Percentiles rank a stretch among this genome's conserved stretches.
Conservation (phyloP, 352 stramenopile species). For the Elongisporangium undulatum region DNA sequence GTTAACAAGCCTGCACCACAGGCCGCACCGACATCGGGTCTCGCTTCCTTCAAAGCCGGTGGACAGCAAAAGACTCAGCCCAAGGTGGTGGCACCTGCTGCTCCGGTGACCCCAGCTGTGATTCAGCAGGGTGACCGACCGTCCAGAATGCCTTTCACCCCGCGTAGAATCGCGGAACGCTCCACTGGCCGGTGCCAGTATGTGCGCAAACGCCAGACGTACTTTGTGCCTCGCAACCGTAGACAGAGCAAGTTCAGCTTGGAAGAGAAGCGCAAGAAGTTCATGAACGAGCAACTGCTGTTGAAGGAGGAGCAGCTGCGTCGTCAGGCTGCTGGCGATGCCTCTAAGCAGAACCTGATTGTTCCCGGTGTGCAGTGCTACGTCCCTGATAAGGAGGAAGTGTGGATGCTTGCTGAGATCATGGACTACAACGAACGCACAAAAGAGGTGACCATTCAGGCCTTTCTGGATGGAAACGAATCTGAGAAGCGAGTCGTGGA, state of each 20-base stretch:
- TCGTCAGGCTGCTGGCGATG: slow-evolving; percentile 49
- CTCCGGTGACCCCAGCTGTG: not conserved
- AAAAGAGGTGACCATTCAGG: slow-evolving; percentile 79
- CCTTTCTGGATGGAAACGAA: slow-evolving; percentile 57
- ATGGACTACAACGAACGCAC: slow-evolving; percentile 78
- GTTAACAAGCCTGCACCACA: slow-evolving; percentile 10
- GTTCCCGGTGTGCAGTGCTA: slow-evolving; percentile 87
- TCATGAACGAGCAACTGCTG: slow-evolving; percentile 79
- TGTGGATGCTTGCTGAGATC: slow-evolving; percentile 82
- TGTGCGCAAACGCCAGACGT: slow-evolving; percentile 74
- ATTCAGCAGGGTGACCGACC: not conserved
- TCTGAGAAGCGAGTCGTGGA: slow-evolving; percentile 71
- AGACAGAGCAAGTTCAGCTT: slow-evolving; percentile 65
- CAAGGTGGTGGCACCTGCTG: slow-evolving; percentile 6
- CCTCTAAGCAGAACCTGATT: slow-evolving; percentile 81
- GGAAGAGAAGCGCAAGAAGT: slow-evolving; percentile 74
- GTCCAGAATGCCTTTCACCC: slow-evolving; percentile 43
- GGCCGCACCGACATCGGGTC: not conserved
- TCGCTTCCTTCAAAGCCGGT: slow-evolving; percentile 8
- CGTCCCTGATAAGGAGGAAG: slow-evolving; percentile 83
- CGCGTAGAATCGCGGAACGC: slow-evolving; percentile 42
- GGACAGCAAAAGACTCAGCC: not conserved
- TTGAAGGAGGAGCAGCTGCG: slow-evolving; percentile 80
- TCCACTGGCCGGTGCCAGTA: slow-evolving; percentile 70
- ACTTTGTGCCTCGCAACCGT: slow-evolving; percentile 38